These are phyloP conservation scores for Cercophora newfieldiana DNA, from an alignment of 495 filamentous ascomycete species.

Conservation along the genomic window DNA sequence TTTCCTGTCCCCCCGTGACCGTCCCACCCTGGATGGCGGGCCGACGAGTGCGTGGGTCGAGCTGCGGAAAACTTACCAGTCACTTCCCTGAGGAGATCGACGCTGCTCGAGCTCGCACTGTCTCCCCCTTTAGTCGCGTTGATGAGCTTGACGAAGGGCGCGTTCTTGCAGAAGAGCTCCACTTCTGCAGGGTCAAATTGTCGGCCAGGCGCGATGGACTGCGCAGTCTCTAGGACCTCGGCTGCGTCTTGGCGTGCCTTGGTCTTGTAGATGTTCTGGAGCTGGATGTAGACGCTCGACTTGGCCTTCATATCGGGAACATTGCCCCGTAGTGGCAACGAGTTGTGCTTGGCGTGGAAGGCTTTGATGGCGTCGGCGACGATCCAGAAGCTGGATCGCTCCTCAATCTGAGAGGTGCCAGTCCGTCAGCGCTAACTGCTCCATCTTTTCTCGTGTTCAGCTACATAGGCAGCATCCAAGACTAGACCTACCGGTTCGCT, in stretches of 20 bases:
- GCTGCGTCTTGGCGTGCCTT: conserved; percentile 80
- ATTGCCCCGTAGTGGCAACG: conserved; percentile 81
- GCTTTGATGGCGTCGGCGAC: conserved; percentile 76
- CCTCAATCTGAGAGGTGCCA: conserved; percentile 34
- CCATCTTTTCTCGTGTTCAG: conserved; percentile 1
- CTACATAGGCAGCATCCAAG: too few relatives aligned
- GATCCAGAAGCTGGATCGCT: conserved; percentile 74
- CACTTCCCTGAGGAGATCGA: conserved; percentile 33
- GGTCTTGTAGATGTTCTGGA: conserved; percentile 92
- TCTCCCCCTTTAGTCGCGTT: conserved; percentile 40
- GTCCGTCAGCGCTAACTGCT: conserved; percentile 28
- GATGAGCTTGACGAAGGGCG: conserved; percentile 88
- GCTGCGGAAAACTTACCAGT: conserved; percentile 32
- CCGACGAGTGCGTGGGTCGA: not conserved
- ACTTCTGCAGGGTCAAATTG: conserved; percentile 72
- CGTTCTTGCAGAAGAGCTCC: conserved; percentile 93
- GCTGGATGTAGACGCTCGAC: conserved; percentile 83
- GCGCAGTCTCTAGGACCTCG: conserved; percentile 73
- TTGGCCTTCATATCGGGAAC: conserved; percentile 98
- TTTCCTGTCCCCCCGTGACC: conserved; percentile 11
- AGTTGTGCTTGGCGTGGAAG: conserved; percentile 70
- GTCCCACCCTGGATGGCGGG: not conserved
- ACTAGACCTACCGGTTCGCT: conserved; percentile 42
- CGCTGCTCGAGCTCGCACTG: conserved; percentile 15
- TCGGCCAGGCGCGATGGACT: conserved; percentile 53